Percentiles rank a stretch among this genome's conserved stretches.
These are phyloP conservation scores for Tilletiaria anomala DNA, from an alignment of 1,284 basidiomycete species.

Conservation along the genomic window DNA sequence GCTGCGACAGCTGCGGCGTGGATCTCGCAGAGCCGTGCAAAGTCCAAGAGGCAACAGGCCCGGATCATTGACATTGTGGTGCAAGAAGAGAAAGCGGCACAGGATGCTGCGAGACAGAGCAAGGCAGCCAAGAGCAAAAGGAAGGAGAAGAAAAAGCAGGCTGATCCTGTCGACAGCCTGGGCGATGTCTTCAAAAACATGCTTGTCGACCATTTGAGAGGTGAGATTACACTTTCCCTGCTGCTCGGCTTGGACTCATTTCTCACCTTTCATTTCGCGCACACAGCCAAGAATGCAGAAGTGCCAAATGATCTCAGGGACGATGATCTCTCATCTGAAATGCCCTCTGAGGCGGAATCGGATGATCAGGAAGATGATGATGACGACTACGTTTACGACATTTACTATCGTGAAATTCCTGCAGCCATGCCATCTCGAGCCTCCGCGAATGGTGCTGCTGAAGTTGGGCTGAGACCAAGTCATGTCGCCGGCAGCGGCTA, in stretches of 20 bases:
- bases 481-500: not conserved
- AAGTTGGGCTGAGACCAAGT: not conserved
- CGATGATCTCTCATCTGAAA: conserved; percentile 1
- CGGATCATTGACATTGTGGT: conserved; percentile 16
- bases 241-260: too few relatives aligned
- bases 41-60: not conserved
- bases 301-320: conserved; percentile 11
- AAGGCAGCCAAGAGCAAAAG: conserved; percentile 1
- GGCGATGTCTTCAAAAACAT: conserved; percentile 21
- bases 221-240: too few relatives aligned
- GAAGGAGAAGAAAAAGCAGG: conserved; percentile 3
- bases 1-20: not conserved
- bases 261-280: too few relatives aligned
- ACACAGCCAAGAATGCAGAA: conserved; percentile 10
- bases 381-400: conserved; percentile 32
- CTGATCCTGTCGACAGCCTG: conserved; percentile 15
- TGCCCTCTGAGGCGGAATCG: conserved; percentile 1
- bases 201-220: conserved; percentile 17
- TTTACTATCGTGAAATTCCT: conserved; percentile 27
- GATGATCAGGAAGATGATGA: conserved; percentile 6
- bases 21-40: not conserved
- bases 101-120: not conserved
- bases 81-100: not conserved
- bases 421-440: conserved; percentile 5
- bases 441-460: not conserved